phyloP scores from a whole-genome alignment of 2,329 filamentous ascomycete genomes.

The Beauveria australis region DNA sequence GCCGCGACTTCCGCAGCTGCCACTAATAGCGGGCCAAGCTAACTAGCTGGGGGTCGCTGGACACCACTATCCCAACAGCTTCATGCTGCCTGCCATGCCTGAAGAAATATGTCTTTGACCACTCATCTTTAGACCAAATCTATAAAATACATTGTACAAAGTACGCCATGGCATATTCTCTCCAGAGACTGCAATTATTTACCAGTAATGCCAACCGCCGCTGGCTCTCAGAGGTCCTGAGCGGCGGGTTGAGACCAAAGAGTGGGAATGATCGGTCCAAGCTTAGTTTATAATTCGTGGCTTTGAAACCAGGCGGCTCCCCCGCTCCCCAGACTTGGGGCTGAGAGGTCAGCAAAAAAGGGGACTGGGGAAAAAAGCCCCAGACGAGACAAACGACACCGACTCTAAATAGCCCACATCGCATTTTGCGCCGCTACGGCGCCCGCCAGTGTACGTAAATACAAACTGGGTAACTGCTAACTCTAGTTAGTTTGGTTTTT shows the following conservation, averaged over 20 bases:
- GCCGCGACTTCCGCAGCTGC: background rate
- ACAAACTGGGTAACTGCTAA: background rate
- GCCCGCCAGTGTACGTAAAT: background rate
- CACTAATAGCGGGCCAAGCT: background rate
- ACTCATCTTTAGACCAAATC: background rate
- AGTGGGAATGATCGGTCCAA: conserved; percentile 3
- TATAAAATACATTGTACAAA: background rate
- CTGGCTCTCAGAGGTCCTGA: background rate
- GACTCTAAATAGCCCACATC: conserved; percentile 2
- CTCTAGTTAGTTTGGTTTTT: background rate
- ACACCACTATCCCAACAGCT: background rate
- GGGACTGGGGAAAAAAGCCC: background rate
- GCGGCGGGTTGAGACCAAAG: background rate
- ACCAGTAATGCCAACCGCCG: background rate
- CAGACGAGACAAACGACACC: background rate
- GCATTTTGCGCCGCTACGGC: conserved; percentile 1
- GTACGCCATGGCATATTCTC: background rate
- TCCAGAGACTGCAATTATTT: background rate
- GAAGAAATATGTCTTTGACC: background rate
- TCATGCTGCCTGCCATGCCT: background rate
- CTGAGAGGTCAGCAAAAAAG: background rate
- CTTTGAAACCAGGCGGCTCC: background rate
- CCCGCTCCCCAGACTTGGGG: background rate
- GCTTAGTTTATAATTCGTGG: background rate
- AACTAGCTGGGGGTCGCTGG: background rate